Evolutionary conservation across 1,284 basidiomycete genomes (phyloP), one percentile per base, ranked within the genome.

Genomic region (Fomitopsis palustris): DNA sequence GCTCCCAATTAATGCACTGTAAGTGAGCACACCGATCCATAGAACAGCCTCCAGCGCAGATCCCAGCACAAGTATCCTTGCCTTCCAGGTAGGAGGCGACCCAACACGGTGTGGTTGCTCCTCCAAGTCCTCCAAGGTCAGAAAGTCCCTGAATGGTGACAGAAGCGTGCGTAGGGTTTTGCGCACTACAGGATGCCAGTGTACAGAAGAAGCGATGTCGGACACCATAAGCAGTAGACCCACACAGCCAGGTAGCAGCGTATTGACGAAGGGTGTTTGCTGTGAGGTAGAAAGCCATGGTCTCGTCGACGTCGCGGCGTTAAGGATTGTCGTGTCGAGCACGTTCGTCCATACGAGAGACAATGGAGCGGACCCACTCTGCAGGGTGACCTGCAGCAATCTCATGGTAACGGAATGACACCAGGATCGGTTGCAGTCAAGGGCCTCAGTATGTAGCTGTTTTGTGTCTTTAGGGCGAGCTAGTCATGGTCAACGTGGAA

Each of bases 61-160:
- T 17, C 82, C 62, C 19, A 67, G 62, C 47, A 71, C 69, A 54
- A 84, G 68, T 16, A 67, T 53, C 33, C 77, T 71, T 59, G 63
- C 59, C 60, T 77, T 80, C 63, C 71, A 69, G 25, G 65, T 55
- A 8, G 72, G 67, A 19, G 68, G 63, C 38, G 61, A 55, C 14
- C 71, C 62, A 43, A 65, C 61, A 42, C 72, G 67, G 23, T 68
- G 70, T 0, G 71, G 67, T 9, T 77, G 70, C 53, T 78, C 80
- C 39, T 75, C 74, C 19, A 86, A 71, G 69, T 86, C 84, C 54
- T 81, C 76, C 5, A 81, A 67, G 8, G 74, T 72, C 56, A 87
- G 67, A 64, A 86, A 86, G 68, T 81, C 79, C 21, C 70, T 70
- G 65, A 85, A 84, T 1, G 83, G 83, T 35, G 74, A 69, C 41